Evolutionary conservation across 108 stramenopile genomes (phyloP).

Genomic region (Nitzschia sp.): DNA sequence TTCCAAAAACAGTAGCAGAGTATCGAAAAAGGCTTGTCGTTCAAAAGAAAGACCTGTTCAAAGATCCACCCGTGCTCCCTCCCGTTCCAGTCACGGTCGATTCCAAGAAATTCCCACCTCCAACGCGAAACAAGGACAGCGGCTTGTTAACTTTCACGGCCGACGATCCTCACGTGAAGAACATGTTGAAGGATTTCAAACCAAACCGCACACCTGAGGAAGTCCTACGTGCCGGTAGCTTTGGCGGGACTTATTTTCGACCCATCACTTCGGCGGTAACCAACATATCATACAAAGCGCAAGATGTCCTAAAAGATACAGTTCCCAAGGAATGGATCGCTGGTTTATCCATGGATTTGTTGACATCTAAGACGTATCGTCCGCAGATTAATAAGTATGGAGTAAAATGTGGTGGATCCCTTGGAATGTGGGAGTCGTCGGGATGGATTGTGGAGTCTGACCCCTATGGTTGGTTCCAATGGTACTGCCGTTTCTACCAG

Average conservation of each 20-base stretch:
- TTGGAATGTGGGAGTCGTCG: slow-evolving; percentile 91
- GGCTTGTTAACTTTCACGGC: slow-evolving; percentile 63
- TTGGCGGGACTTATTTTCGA: slow-evolving; percentile 97
- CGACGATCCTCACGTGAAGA: slow-evolving; percentile 20
- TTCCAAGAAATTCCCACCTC: slow-evolving; percentile 24
- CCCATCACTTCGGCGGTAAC: slow-evolving; percentile 88
- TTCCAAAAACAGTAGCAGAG: slow-evolving; percentile 47
- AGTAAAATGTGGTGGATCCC: slow-evolving; percentile 91
- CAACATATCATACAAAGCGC: slow-evolving; percentile 63
- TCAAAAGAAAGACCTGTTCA: slow-evolving; percentile 85
- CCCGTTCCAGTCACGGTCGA: slow-evolving; percentile 52
- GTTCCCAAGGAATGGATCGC: slow-evolving; percentile 75
- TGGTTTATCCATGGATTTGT: slow-evolving; percentile 54
- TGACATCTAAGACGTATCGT: slow-evolving; percentile 77
- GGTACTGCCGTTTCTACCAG: slow-evolving; percentile 97
- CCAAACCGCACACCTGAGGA: slow-evolving; percentile 96
- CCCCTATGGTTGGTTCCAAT: slow-evolving; percentile 99
- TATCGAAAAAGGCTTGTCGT: slow-evolving; percentile 53
- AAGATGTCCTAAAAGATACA: slow-evolving; percentile 68
- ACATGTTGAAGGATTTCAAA: slow-evolving; percentile 73
- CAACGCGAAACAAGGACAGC: slow-evolving; percentile 54
- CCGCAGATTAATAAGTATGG: slow-evolving; percentile 81
- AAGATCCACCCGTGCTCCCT: slow-evolving; percentile 81
- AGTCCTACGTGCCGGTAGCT: slow-evolving; percentile 86
- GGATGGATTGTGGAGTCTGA: slow-evolving; percentile 90